Evolutionary conservation across 2,329 filamentous ascomycete species (phyloP).

Genomic region (Aspergillus ustus): DNA sequence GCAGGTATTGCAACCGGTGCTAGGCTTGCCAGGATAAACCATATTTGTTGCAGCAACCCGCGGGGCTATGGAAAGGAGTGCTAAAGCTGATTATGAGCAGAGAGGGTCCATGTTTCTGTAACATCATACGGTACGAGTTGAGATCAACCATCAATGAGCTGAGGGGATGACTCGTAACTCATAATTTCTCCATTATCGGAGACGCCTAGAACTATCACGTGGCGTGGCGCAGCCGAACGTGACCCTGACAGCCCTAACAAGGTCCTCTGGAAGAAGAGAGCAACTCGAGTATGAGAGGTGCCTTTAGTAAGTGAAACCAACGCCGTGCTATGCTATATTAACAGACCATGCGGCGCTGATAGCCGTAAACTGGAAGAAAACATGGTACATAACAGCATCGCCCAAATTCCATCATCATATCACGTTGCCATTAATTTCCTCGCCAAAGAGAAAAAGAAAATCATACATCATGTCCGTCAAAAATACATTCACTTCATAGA

Average conservation of each 20-base stretch:
- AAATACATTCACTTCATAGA: slow-evolving; percentile 26
- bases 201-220: not conserved
- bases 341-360: not conserved
- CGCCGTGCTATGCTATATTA: slow-evolving; percentile 7
- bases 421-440: slow-evolving; percentile 20
- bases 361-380: not conserved
- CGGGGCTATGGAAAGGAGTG: not conserved
- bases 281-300: not conserved
- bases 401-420: slow-evolving; percentile 10
- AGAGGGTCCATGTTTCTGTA: not conserved
- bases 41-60: slow-evolving; percentile 18
- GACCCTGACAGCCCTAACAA: slow-evolving; percentile 7
- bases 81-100: not conserved
- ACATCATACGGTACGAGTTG: slow-evolving; percentile 1
- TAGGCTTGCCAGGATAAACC: slow-evolving; percentile 36
- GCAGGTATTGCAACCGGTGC: slow-evolving; percentile 35
- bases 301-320: not conserved
- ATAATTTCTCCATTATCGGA: not conserved
- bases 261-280: not conserved
- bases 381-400: not conserved
- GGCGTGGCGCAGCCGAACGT: not conserved
- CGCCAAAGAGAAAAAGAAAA: not conserved
- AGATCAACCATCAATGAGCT: not conserved
- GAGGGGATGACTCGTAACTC: not conserved
- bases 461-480: slow-evolving; percentile 8